A percentile compares a stretch with the other conserved stretches of the same genome.
Evolutionary conservation across 2,329 filamentous ascomycete species (phyloP).

Genomic region (Zymoseptoria pseudotritici): DNA sequence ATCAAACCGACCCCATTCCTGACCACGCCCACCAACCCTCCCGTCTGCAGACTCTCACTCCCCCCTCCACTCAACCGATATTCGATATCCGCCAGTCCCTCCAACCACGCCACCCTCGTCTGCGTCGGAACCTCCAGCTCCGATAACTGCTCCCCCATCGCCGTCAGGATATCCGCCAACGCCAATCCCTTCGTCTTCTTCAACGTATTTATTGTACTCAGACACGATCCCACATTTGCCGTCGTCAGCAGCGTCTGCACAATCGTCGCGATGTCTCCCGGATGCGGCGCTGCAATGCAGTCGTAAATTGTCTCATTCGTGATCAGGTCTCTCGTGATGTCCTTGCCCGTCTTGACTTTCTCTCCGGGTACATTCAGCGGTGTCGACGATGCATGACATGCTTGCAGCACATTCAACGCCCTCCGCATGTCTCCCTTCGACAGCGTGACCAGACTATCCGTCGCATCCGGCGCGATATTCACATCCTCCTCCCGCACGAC

Average conservation of each 20-base stretch:
- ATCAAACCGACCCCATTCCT: conserved; percentile 76
- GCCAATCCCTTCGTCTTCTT: conserved; percentile 82
- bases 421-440: conserved; percentile 95
- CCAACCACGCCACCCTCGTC: conserved; percentile 85
- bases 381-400: conserved; percentile 87
- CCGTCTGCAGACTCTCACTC: conserved; percentile 82
- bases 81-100: conserved; percentile 86
- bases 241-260: conserved; percentile 75
- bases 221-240: conserved; percentile 79
- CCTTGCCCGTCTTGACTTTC: conserved; percentile 43
- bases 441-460: conserved; percentile 73
- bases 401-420: conserved; percentile 90
- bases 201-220: conserved; percentile 79
- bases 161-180: conserved; percentile 85
- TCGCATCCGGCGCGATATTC: conserved; percentile 72
- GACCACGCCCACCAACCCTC: conserved; percentile 83
- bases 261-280: conserved; percentile 78
- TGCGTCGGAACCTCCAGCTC: conserved; percentile 77
- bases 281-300: conserved; percentile 92
- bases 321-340: conserved; percentile 71
- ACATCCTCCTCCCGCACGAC: conserved; percentile 84
- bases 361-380: conserved; percentile 44
- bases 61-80: conserved; percentile 83
- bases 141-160: conserved; percentile 72
- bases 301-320: conserved; percentile 91